phyloP scores from a whole-genome alignment of 1,284 basidiomycete species.

The Schizophyllum commune region DNA sequence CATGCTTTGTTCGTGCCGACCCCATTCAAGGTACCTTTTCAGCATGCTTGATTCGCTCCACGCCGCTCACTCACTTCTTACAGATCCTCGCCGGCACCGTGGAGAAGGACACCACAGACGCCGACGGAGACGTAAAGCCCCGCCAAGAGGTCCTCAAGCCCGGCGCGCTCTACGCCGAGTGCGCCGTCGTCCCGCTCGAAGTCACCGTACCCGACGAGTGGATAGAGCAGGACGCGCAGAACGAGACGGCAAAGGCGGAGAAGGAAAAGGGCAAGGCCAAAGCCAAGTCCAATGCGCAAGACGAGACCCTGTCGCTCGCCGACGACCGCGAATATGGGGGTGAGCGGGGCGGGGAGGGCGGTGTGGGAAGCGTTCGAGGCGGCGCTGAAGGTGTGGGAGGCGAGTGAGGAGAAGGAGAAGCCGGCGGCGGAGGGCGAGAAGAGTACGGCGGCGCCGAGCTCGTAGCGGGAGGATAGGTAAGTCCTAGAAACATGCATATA shows the following conservation, averaged over 20 bases:
- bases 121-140: constrained; percentile 8
- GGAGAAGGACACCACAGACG: neutral
- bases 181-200: constrained; percentile 47
- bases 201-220: constrained; percentile 24
- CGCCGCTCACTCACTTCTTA: neutral
- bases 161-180: constrained; percentile 69
- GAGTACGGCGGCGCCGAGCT: neutral
- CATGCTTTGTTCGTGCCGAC: constrained; percentile 72
- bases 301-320: constrained; percentile 16
- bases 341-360: constrained; percentile 40
- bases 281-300: constrained; percentile 12
- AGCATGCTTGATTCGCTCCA: neutral
- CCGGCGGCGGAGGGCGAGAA: neutral
- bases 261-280: constrained; percentile 19
- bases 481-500: no score
- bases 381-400: constrained; percentile 56
- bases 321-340: constrained; percentile 10
- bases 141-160: constrained; percentile 61
- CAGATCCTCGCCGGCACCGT: neutral
- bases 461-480: no score
- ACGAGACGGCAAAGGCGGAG: constrained; percentile 6
- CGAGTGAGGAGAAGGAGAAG: neutral
- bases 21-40: constrained; percentile 46
- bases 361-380: constrained; percentile 71
- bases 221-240: constrained; percentile 4